Conservation (phyloP, 2,329 filamentous ascomycete genomes). For the Dendrostoma leiphaemia region DNA sequence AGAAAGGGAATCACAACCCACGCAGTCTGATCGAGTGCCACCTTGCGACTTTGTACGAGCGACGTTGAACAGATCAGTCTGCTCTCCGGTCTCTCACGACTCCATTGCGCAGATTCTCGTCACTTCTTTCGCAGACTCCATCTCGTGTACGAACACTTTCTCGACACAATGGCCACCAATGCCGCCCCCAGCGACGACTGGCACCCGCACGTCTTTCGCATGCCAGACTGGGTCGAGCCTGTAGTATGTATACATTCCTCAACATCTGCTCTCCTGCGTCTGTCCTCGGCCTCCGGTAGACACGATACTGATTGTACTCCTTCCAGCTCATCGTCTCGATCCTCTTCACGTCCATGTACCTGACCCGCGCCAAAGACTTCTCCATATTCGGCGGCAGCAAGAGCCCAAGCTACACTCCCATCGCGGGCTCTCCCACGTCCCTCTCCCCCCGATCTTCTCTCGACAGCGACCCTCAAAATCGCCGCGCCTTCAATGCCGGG, state of each 20-base stretch:
- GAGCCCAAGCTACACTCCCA: slow-evolving; percentile 4
- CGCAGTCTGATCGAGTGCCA: no score
- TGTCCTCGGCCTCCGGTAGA: not conserved
- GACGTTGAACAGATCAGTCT: no score
- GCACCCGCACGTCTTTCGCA: slow-evolving; percentile 23
- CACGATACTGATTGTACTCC: not conserved
- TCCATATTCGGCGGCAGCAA: slow-evolving; percentile 27
- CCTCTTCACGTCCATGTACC: slow-evolving; percentile 35
- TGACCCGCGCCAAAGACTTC: slow-evolving; percentile 35
- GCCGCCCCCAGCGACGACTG: slow-evolving; percentile 13
- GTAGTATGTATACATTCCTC: slow-evolving; percentile 25
- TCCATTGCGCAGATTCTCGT: not conserved
- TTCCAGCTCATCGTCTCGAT: slow-evolving; percentile 35
- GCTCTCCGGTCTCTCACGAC: not conserved
- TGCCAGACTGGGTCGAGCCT: slow-evolving; percentile 34
- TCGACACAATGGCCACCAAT: slow-evolving; percentile 3
- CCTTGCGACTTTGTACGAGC: no score
- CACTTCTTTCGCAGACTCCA: not conserved
- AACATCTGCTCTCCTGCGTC: not conserved
- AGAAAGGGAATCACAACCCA: no score
- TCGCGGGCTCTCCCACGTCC: slow-evolving; percentile 16
- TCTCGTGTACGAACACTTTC: not conserved
- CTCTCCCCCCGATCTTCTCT: slow-evolving; percentile 18
- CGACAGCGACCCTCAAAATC: slow-evolving; percentile 18
- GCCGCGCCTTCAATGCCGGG: slow-evolving; percentile 23